Conservation (phyloP, 129 eudicot species). For the Artemisia annua region DNA sequence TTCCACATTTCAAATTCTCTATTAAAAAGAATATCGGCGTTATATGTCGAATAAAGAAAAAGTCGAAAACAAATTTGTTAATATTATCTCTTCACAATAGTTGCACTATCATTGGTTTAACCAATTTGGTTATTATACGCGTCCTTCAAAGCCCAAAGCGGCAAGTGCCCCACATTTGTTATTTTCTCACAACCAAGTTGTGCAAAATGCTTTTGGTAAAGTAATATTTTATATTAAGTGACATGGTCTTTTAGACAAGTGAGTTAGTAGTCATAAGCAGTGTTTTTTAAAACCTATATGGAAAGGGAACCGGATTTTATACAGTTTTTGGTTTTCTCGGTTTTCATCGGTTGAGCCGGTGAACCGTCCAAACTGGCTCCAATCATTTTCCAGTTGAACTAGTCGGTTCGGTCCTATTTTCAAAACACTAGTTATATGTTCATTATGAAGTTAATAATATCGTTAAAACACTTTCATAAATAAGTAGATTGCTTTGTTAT, state of each 20-base stretch:
- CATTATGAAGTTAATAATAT: too few relatives aligned
- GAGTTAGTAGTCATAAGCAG: neutral
- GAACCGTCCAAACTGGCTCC: too few relatives aligned
- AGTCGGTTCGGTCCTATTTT: too few relatives aligned
- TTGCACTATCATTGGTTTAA: conserved; percentile 3
- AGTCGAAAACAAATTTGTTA: neutral
- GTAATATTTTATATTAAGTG: neutral
- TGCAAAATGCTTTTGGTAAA: neutral
- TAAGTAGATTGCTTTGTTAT: too few relatives aligned
- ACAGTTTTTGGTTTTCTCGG: too few relatives aligned
- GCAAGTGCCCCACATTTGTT: neutral
- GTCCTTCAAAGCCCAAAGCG: neutral
- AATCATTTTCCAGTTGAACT: too few relatives aligned
- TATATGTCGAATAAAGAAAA: neutral
- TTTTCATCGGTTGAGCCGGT: too few relatives aligned
- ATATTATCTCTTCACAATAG: conserved; percentile 1
- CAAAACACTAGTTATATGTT: too few relatives aligned
- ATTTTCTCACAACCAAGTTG: neutral
- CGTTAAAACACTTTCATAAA: too few relatives aligned
- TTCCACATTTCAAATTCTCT: neutral
- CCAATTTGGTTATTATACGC: neutral
- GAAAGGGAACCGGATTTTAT: too few relatives aligned
- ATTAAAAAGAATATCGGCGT: neutral
- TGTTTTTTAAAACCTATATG: neutral
- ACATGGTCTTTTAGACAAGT: neutral